Percentiles rank a stretch among this genome's conserved stretches.
phyloP scores from a whole-genome alignment of 345 rosid species.

The Eucalyptus pumila region DNA sequence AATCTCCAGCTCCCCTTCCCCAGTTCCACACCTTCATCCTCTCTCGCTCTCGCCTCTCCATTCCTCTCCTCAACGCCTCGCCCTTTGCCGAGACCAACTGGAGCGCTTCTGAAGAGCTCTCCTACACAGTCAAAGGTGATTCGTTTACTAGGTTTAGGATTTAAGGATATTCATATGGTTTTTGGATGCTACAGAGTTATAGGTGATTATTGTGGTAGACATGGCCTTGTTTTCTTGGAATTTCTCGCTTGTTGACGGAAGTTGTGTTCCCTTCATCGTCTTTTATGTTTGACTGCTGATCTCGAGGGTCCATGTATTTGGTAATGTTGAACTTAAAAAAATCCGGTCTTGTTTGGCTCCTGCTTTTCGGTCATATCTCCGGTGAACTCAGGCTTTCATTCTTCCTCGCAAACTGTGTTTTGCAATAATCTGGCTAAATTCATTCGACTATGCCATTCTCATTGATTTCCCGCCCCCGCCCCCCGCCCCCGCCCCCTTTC shows the following conservation, averaged over 20 bases:
- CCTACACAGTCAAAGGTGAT: background rate
- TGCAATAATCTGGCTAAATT: background rate
- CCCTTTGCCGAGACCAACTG: too few species aligned
- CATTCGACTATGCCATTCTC: background rate
- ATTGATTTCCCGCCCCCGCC: background rate
- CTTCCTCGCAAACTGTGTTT: background rate
- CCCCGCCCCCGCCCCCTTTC: background rate
- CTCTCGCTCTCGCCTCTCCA: too few species aligned
- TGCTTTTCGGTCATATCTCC: background rate
- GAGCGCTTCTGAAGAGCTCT: background rate
- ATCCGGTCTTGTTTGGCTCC: background rate
- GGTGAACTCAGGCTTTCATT: background rate
- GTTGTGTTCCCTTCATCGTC: background rate
- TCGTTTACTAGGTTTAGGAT: too few species aligned
- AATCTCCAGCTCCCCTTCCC: too few species aligned
- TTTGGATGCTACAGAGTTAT: too few species aligned
- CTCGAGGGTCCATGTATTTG: background rate
- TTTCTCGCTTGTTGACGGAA: too few species aligned
- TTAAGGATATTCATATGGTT: too few species aligned
- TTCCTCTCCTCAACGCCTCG: too few species aligned
- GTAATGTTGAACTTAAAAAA: background rate
- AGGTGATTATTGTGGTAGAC: too few species aligned
- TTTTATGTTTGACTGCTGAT: background rate
- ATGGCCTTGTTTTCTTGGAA: too few species aligned
- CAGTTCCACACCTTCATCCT: too few species aligned